Base-by-base conservation (phyloP, 73 alveolate genomes). In the Uronychia setigera region DNA sequence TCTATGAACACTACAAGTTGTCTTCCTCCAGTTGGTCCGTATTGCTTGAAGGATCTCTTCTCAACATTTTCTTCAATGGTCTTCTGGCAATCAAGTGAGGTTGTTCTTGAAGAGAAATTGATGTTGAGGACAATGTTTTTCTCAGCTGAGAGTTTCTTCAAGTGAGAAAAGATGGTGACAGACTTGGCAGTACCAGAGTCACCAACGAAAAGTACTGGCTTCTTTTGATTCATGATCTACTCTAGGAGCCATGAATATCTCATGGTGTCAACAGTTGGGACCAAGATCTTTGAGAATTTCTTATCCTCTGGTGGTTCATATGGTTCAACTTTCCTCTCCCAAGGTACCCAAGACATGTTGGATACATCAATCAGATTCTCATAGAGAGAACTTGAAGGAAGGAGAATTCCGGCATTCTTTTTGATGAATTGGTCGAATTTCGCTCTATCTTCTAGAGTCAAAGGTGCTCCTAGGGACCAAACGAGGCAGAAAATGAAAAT, bases 51-150 rank as follows among this genome's bases (percentile, higher is more conserved):
- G n/a, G 98, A 85, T 88, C 99, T 90, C 90, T 97, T 96, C 81
- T 93, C 98, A 79, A 97, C 87, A 58, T 95, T 96, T 95, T 97
- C 99, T 88, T 97, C 99, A 87, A 98, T 92, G 77, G 97, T 95
- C 88, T 97, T 97, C 90, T 97, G 97, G 93, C 96, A 96, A 90
- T 97, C 99, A 60, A 95, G 92, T 57, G 99, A 93, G 85, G 96
- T 97, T 28, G 99, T 99, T 85, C 99, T 92, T 46, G 99, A 97
- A 78, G 99, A 99, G 95, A 98, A 97, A 97, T 99, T 99, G 97
- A 99, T 99, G 91, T 97, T 98, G 79, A 99, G 93, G 76, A 96
- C 94, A 90, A 95, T 97, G 87, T 92, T 95, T 80, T 87, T 82
- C 34, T 96, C 99, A 57, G 96, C 79, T 29, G 97, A 89, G 74